These are phyloP conservation scores for Vitis cinerea DNA, from an alignment of 164 flowering plant species.

Conservation along the genomic window DNA sequence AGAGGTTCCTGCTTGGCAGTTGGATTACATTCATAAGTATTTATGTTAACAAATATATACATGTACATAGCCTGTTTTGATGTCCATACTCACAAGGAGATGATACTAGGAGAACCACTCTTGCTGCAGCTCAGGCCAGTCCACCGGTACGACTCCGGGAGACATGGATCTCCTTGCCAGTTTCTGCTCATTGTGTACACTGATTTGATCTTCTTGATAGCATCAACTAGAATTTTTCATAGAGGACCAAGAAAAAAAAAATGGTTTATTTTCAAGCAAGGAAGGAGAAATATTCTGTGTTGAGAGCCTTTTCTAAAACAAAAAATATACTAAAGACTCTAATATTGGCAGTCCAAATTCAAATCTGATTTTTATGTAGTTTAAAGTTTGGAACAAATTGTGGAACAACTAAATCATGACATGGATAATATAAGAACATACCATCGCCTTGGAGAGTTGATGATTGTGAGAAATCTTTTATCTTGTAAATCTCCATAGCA, in stretches of 20 bases:
- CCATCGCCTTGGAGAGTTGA: too few relatives aligned
- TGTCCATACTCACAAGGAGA: slow-evolving; percentile 33
- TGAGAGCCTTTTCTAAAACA: too few relatives aligned
- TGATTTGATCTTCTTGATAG: slow-evolving; percentile 29
- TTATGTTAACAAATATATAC: too few relatives aligned
- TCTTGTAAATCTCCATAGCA: slow-evolving; percentile 37
- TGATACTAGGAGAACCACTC: slow-evolving; percentile 27
- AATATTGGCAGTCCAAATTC: too few relatives aligned
- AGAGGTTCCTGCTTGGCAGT: slow-evolving; percentile 28
- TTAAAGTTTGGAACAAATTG: too few relatives aligned
- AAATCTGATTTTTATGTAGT: too few relatives aligned
- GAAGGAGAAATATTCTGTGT: background rate
- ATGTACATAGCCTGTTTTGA: too few relatives aligned
- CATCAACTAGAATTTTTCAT: slow-evolving; percentile 19
- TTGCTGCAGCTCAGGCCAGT: slow-evolving; percentile 37
- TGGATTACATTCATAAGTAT: background rate
- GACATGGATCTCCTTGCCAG: slow-evolving; percentile 60
- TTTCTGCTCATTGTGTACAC: slow-evolving; percentile 27
- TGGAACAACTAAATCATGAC: background rate
- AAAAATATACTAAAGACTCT: too few relatives aligned
- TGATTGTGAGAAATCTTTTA: too few relatives aligned
- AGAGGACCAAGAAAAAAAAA: too few relatives aligned
- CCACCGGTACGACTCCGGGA: slow-evolving; percentile 34
- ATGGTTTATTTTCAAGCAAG: background rate
- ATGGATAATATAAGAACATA: too few relatives aligned